phyloP scores from a whole-genome alignment of 805 yeast species.

The Pichia paraexigua region DNA sequence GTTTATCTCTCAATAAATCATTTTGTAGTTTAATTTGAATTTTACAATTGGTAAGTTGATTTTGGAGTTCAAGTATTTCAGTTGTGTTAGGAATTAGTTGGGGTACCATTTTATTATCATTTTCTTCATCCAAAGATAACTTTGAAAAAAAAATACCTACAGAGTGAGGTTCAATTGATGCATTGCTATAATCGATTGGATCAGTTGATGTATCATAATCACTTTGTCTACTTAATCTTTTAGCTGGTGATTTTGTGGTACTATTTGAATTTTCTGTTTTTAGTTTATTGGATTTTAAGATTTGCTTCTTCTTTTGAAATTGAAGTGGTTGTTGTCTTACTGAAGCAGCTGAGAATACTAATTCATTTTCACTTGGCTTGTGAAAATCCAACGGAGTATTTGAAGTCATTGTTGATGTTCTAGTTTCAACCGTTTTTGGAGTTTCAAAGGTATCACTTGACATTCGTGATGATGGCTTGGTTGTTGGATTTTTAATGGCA shows the following conservation, averaged over 20 bases:
- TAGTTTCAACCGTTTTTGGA: conserved; percentile 6
- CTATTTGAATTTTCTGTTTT: background rate
- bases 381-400: background rate
- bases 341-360: background rate
- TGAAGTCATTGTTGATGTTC: conserved; percentile 8
- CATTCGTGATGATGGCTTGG: conserved; percentile 10
- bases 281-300: background rate
- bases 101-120: background rate
- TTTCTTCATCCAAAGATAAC: background rate
- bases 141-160: background rate
- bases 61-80: conserved; percentile 24
- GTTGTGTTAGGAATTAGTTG: background rate
- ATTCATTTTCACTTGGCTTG: background rate
- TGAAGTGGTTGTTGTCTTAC: background rate
- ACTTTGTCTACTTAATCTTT: conserved; percentile 3
- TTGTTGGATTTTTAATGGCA: background rate
- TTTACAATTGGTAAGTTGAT: conserved; percentile 28
- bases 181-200: background rate
- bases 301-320: background rate
- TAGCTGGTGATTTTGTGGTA: background rate
- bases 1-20: conserved; percentile 22
- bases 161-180: background rate
- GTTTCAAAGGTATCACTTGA: conserved; percentile 10
- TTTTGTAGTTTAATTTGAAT: conserved; percentile 27
- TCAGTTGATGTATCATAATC: conserved; percentile 4